A percentile compares a stretch with the other conserved stretches of the same genome.
Conservation (phyloP, 495 filamentous ascomycete species). For the Achaetomiella virescens region DNA sequence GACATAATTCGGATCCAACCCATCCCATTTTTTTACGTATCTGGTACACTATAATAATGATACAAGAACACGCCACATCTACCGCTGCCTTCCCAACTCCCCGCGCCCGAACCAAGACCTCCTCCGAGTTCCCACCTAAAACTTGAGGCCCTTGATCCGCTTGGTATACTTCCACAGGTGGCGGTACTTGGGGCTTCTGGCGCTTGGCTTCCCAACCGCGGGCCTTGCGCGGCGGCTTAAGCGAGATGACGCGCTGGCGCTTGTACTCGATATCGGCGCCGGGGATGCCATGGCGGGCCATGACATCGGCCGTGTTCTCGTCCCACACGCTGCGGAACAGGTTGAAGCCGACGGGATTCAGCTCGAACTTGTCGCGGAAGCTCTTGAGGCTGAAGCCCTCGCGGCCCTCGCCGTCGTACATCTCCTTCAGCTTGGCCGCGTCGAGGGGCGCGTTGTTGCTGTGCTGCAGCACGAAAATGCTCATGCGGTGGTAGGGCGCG, state of each 20-base stretch:
- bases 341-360: slow-evolving; percentile 71
- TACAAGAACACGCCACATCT: slow-evolving; percentile 20
- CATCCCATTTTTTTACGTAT: slow-evolving; percentile 6
- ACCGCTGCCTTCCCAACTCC: neutral
- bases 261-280: slow-evolving; percentile 81
- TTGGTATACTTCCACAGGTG: slow-evolving; percentile 49
- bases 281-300: slow-evolving; percentile 67
- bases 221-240: slow-evolving; percentile 47
- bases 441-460: slow-evolving; percentile 55
- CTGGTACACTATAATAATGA: slow-evolving; percentile 12
- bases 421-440: slow-evolving; percentile 49
- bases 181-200: slow-evolving; percentile 48
- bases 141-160: slow-evolving; percentile 32
- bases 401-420: slow-evolving; percentile 37
- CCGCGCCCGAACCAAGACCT: no score
- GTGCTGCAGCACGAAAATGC: slow-evolving; percentile 79
- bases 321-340: slow-evolving; percentile 91
- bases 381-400: slow-evolving; percentile 66
- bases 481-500: slow-evolving; percentile 81
- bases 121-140: neutral
- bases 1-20: neutral
- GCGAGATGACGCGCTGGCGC: slow-evolving; percentile 52
- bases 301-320: slow-evolving; percentile 73
- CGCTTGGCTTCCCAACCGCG: slow-evolving; percentile 54
- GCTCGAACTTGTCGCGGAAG: slow-evolving; percentile 59